Evolutionary conservation across 352 stramenopile species (phyloP), one percentile per base, ranked within the genome.

Genomic region (Globisporangium splendens): DNA sequence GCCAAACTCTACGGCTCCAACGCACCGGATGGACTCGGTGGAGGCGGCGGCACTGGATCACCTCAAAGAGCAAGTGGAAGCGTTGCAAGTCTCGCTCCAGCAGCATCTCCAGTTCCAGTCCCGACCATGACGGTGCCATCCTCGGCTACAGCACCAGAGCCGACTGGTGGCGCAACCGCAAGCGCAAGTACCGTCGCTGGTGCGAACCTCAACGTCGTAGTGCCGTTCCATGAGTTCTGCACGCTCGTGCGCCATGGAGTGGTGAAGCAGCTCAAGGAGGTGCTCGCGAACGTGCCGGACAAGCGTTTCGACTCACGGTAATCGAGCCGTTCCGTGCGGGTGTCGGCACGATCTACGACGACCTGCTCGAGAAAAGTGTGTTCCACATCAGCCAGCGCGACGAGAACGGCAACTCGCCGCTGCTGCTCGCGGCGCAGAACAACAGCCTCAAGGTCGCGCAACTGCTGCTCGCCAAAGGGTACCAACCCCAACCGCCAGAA

Each of bases 401-500:
- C 68, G 83, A 91, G 20, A 90, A 96, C 38, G 93, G 93, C 63
- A 98, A 97, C 63, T 94, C 92, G 33, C 75, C 89, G 18, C 69
- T 98, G 15, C 57, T 96, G 52, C 56, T 96, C 28, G 90, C 93
- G 3, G 71, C 75, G 24, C 90, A 97, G 64, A 96, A 98, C 71
- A 83, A 93, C 52, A 90, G 88, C 46, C 74, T 93, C 65, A 88
- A 91, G 62, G 81, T 96, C 46, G 82, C 70, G n/a, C 91, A 96
- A 70, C 66, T 97, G n/a, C 72, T 98, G 47, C 59, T 98, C n/a
- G 48, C 60, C 39, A 95, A n/a, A 96, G 43, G 89, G 89, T 18
- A 88, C 89, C 1, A 95, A 97, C 52, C 81, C 96, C 4, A 96
- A 98, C 68, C 88, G 96, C 58, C 77, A 92, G 52, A 97, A 98